These are phyloP conservation scores for Luzula sylvatica DNA, from an alignment of 176 grass and related monocot species.

Conservation along the genomic window DNA sequence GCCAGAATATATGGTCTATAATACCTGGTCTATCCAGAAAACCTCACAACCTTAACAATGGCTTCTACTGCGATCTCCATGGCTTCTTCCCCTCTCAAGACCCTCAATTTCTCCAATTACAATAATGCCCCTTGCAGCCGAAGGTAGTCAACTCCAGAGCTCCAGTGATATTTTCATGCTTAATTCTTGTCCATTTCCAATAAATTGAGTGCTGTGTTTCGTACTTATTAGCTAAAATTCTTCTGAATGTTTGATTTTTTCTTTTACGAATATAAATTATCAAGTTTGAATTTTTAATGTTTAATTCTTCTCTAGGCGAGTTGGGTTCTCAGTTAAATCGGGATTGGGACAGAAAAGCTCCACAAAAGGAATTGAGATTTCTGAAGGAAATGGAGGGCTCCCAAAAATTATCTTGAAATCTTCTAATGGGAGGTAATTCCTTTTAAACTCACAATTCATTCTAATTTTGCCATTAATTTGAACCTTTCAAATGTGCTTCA, in stretches of 20 bases:
- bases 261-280: no score
- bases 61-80: constrained; percentile 1
- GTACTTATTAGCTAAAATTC: not conserved
- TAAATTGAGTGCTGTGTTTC: not conserved
- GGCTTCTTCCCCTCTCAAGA: not conserved
- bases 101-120: not conserved
- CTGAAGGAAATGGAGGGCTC: constrained; percentile 73
- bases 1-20: not conserved
- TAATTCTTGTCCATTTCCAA: no score
- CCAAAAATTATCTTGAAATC: constrained; percentile 65
- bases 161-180: not conserved
- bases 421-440: constrained; percentile 50
- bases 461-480: not conserved
- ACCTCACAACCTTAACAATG: not conserved
- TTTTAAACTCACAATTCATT: not conserved
- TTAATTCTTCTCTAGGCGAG: constrained; percentile 33
- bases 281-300: constrained; percentile 2
- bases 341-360: constrained; percentile 52
- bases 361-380: constrained; percentile 48
- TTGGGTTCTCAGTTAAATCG: constrained; percentile 35
- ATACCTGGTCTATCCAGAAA: constrained; percentile 13
- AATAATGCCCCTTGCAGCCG: not conserved
- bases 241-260: no score
- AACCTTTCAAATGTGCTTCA: not conserved
- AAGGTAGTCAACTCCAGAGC: not conserved